phyloP scores from a whole-genome alignment of 139 green algal species.

The Picochlorum sp. region DNA sequence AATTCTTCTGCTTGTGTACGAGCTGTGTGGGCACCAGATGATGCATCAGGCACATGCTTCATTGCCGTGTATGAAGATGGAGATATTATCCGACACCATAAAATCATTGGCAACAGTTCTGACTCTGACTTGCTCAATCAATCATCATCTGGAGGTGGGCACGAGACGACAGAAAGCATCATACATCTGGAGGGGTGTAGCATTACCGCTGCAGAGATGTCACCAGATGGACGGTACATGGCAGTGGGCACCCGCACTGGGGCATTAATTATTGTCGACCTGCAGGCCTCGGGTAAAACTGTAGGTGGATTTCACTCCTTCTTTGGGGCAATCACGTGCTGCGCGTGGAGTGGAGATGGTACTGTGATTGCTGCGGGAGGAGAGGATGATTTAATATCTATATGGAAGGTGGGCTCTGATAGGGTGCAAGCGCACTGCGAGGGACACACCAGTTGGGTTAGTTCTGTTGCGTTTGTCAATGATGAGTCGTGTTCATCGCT shows the following conservation, averaged over 20 bases:
- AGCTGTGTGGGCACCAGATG: constrained; percentile 50
- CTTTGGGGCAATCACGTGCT: constrained; percentile 80
- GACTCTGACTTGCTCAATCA: constrained; percentile 4
- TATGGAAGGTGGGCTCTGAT: constrained; percentile 48
- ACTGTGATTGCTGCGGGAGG: constrained; percentile 71
- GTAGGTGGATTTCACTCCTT: constrained; percentile 69
- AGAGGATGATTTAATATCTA: constrained; percentile 85
- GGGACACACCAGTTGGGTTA: constrained; percentile 77
- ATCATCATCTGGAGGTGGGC: background rate
- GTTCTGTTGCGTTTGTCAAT: constrained; percentile 61
- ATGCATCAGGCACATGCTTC: constrained; percentile 37
- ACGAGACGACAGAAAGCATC: too few species aligned
- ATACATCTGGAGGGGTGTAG: constrained; percentile 12
- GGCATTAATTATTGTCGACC: constrained; percentile 58
- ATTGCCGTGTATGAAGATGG: constrained; percentile 43
- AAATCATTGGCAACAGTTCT: constrained; percentile 36
- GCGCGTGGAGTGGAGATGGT: constrained; percentile 73
- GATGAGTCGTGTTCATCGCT: constrained; percentile 13
- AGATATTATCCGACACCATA: constrained; percentile 22
- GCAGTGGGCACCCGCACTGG: constrained; percentile 72
- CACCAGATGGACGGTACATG: constrained; percentile 59
- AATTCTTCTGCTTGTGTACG: constrained; percentile 9
- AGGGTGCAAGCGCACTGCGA: constrained; percentile 58
- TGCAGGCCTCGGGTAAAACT: constrained; percentile 30
- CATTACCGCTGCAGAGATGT: constrained; percentile 59